Base-by-base conservation (phyloP, 805 yeast species). In the Wickerhamia fluorescens region DNA sequence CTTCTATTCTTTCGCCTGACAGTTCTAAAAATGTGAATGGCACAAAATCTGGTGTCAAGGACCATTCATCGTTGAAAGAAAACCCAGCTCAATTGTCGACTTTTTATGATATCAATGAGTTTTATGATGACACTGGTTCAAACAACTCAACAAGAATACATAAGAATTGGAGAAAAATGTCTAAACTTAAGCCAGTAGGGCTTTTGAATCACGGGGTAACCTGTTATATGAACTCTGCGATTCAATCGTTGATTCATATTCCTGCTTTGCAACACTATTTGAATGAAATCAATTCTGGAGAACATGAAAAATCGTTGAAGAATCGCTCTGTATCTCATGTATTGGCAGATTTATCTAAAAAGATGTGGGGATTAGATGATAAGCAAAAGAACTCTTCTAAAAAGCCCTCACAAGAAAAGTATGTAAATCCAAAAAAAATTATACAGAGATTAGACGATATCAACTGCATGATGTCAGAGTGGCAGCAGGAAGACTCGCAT, bases 401-500 rank as follows among this genome's bases (percentile, higher is more conserved):
- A n/a, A n/a, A n/a, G n/a, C n/a, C n/a, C n/a, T 50, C 45, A 26
- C 53, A 49, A 22, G 51, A 60, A 29, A 61, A 66, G 35, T 75
- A 70, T 45, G 65, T 86, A 30, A 82, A 82, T 56, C 97, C 95
- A 7, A 75, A 75, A 42, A 74, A 72, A 45, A 65, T 87, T 44
- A 78, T 84, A 34, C 66, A 67, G 29, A 68, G 86, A 40, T 61
- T 84, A 33, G 83, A 72, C 28, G 95, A 85, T 45, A 85, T 89
- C 45, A 87, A 87, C 55, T 85, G 95, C 51, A 84, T 85, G 95
- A 86, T 88, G 95, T 77, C 87, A 25, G 92, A 79, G 52, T 88
- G 95, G 95, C 88, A 86, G 56, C 98, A 92, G 54, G 97, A 92
- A 56, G 98, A 92, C 56, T 82, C 95, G 1, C 98, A 92, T 56